Percentiles rank a stretch among this genome's conserved stretches.
phyloP scores from a whole-genome alignment of 1,284 basidiomycete genomes.

The Porphyrellus sp. region DNA sequence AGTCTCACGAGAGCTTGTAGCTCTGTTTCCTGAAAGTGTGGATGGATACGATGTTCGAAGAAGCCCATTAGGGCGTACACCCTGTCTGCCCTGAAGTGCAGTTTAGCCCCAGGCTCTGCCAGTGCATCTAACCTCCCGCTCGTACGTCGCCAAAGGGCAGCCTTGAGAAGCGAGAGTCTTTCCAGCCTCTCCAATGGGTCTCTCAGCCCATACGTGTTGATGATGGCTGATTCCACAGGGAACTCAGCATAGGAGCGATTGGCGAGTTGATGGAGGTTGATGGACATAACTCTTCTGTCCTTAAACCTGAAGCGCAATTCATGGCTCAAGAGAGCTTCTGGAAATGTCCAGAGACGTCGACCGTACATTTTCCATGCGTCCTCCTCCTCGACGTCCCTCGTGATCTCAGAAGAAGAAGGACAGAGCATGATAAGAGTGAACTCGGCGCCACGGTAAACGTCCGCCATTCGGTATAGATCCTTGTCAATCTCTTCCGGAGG shows the following conservation, averaged over 20 bases:
- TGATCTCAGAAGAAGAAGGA: background rate
- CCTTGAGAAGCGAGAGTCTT: background rate
- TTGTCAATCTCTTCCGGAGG: constrained; percentile 8
- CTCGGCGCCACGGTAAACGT: constrained; percentile 26
- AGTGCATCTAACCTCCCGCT: background rate
- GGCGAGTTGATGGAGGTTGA: background rate
- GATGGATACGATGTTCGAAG: background rate
- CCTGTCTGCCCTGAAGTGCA: background rate
- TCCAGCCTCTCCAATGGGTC: background rate
- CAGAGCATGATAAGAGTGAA: constrained; percentile 30
- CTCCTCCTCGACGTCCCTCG: too few species aligned
- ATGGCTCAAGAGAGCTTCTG: background rate
- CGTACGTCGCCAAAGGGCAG: background rate
- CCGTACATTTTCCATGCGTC: background rate
- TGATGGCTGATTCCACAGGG: background rate
- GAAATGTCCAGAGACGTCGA: background rate
- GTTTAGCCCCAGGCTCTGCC: background rate
- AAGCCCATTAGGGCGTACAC: background rate
- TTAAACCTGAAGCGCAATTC: background rate
- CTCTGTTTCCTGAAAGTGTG: background rate
- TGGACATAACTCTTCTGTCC: background rate
- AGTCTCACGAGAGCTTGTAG: background rate
- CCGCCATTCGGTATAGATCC: constrained; percentile 31
- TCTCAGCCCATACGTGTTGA: background rate
- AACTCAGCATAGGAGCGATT: background rate